phyloP scores from a whole-genome alignment of 163 green algal species.

The Botryococcus braunii region DNA sequence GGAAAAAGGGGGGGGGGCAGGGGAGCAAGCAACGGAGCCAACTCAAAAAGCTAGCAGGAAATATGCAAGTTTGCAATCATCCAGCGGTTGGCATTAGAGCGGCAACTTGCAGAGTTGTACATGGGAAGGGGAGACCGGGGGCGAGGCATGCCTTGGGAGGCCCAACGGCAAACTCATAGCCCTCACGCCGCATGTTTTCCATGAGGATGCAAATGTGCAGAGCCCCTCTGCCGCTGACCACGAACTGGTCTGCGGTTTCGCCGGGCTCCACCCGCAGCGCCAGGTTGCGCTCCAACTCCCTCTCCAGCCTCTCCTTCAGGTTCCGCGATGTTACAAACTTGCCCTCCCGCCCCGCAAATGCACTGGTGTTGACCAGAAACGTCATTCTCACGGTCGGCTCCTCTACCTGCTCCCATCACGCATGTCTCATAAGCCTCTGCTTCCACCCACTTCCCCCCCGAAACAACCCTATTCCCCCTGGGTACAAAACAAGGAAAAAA shows the following conservation, averaged over 20 bases:
- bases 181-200: slow-evolving; percentile 97
- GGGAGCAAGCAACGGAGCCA: too few species aligned
- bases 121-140: too few species aligned
- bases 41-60: too few species aligned
- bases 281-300: slow-evolving; percentile 96
- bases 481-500: too few species aligned
- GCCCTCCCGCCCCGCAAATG: slow-evolving; percentile 94
- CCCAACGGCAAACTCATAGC: slow-evolving; percentile 94
- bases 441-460: too few species aligned
- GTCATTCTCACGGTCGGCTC: slow-evolving; percentile 97
- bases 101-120: too few species aligned
- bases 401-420: slow-evolving; percentile 89
- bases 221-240: slow-evolving; percentile 88
- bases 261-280: slow-evolving; percentile 86
- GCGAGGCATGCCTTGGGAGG: slow-evolving; percentile 60
- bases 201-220: slow-evolving; percentile 98
- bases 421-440: too few species aligned
- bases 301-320: slow-evolving; percentile 48
- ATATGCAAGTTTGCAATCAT: too few species aligned
- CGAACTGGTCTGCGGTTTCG: slow-evolving; percentile 83
- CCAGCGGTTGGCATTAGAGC: too few species aligned
- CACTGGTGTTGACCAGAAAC: slow-evolving; percentile 92
- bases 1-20: too few species aligned
- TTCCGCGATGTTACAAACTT: slow-evolving; percentile 82
- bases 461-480: too few species aligned